Base-by-base conservation (phyloP, 2,329 filamentous ascomycete genomes). In the Aspergillus sp. region DNA sequence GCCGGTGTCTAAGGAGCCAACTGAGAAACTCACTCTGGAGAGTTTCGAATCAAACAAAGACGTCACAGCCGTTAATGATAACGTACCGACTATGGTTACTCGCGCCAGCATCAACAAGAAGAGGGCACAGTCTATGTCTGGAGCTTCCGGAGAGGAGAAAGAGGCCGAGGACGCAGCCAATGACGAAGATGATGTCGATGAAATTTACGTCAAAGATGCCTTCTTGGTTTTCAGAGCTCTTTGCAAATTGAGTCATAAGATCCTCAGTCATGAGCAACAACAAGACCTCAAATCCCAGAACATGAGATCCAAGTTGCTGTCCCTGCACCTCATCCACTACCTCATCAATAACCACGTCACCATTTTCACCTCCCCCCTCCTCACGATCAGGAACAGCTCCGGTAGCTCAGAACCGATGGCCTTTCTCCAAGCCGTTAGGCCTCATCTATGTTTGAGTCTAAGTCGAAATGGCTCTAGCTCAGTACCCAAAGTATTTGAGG, bases 151-250 rank as follows among this genome's bases (percentile, higher is more conserved):
- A 51, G 75, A 78, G 31, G 70, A 68, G 37, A 58, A 58, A 31
- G 73, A 78, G 44, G 75, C 78, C 49, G 60, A 66, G 21, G 73
- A 79, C 54, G 66, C 68, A 8, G 17, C 56, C 6, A 67, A 71
- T 21, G 66, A 73, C 4, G 84, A 87, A 58, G 84, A 86, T 53
- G 85, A 87, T 58, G 92, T 96, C 71, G 95, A 99, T 69, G 95
- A 99, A 72, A 91, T 98, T 19, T 98, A 96, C 72, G 92, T 98
- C 67, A 90, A 95, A 66, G 95, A 99, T 77, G 93, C 95, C 9
- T 99, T 98, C 74, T 84, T 99, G 21, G 92, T 99, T 46, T 98
- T 99, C 78, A 86, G 95, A 33, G 96, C 95, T 3, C 95, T 99
- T 79, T 99, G 96, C 82, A 96, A 97, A 75, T 81, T 99, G 46